phyloP scores from a whole-genome alignment of 1,139 yeast genomes.

The Saccharomycopsis hybrid region DNA sequence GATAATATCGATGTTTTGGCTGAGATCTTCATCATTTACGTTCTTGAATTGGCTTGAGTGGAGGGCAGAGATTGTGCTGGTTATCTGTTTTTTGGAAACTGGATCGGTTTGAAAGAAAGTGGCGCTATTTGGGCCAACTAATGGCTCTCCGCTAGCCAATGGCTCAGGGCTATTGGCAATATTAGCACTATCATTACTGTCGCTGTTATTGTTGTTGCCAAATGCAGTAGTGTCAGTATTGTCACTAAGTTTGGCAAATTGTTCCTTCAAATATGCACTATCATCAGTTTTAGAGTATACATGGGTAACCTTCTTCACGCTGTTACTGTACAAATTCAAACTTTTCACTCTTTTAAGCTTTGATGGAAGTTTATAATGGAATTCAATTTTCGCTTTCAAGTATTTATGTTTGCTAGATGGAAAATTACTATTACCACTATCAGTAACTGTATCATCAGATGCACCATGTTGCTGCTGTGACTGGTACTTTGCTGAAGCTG shows the following conservation, averaged over 20 bases:
- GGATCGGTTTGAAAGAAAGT: constrained; percentile 4
- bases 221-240: neutral
- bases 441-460: neutral
- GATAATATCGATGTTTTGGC: neutral
- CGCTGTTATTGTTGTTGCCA: neutral
- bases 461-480: neutral
- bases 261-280: neutral
- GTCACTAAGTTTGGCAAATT: neutral
- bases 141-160: neutral
- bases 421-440: neutral
- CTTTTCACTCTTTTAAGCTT: constrained; percentile 9
- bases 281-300: neutral
- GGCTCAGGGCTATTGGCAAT: neutral
- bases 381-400: neutral
- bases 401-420: neutral
- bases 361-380: constrained; percentile 4
- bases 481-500: neutral
- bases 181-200: too few relatives aligned
- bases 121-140: neutral
- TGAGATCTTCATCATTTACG: too few relatives aligned
- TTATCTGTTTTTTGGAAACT: neutral
- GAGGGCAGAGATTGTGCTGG: neutral
- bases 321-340: constrained; percentile 3
- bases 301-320: neutral
- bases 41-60: too few relatives aligned